Base-by-base conservation (phyloP, 352 stramenopile species). In the Elongisporangium undulatum region DNA sequence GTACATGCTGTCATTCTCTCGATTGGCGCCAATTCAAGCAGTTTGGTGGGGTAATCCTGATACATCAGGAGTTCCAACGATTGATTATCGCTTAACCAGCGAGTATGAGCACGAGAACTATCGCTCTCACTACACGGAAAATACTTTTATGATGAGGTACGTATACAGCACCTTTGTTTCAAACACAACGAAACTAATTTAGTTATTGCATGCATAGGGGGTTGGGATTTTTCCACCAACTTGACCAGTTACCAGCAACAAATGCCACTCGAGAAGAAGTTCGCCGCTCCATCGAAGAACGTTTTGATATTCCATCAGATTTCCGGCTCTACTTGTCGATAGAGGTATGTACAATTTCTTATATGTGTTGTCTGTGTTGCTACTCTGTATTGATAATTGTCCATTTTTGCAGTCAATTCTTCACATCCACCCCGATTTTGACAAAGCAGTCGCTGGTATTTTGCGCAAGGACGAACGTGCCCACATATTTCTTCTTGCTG, bases 11-110 rank as follows among this genome's bases (percentile, higher is more conserved):
- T 82, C 80, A 26, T 82, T 89, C 21, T 62, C 75, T 56, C 82
- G 82, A 0, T 68, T 94, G 22, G 85, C 85, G 16, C 72, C 73
- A 10, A 56, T 90, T 7, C 85, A 94, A 69, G 82, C 82, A 2
- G 78, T 67, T 55, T 94, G 82, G 82, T 92, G 79, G 75, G 82
- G 79, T 5, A 88, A 89, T 53, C 68, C 85, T 13, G 85, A 92
- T 58, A 94, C 85, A 0, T 82, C 80, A 0, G 80, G 85, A 9
- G 72, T 90, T 0, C 77, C 74, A 21, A 70, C 74, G 5, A 82
- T 94, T 58, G 81, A 92, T 49, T 91, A 87, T 41, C 85, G 73
- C 20, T 64, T 94, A 22, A 72, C 81, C 16, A 90, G 76, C 48
- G 79, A 90, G 54, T 62, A 89, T 51, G 85, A 92, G 53, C 69